Base-by-base conservation (phyloP, 495 filamentous ascomycete species). In the Penicillium lividum region DNA sequence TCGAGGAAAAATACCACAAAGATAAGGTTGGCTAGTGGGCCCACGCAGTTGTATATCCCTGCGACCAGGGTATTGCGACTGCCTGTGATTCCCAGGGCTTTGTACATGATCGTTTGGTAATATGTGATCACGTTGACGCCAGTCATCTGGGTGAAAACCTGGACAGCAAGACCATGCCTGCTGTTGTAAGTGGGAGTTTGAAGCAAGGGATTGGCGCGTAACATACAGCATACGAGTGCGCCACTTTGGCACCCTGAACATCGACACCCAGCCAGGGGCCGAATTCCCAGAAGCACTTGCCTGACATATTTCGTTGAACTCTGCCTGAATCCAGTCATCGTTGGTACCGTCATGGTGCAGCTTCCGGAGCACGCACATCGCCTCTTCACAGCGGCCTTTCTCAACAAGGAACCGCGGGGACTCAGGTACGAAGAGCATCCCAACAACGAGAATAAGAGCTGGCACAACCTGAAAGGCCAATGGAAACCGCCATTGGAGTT, bases 1-100 rank as follows among this genome's bases (percentile, higher is more conserved):
- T 77, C 75, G 33, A 76, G 69, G 18, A 76, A 49, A 57, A 74
- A 77, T n/a, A 74, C 57, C 45, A 79, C 76, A 59, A 79, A 80
- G 57, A 80, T 60, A 2, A 80, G 61, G 60, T 76, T 82, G 45
- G 76, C 68, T 11, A 84, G 45, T 18, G 82, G 82, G 13, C 82
- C 82, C 22, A 85, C 73, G 31, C 82, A 80, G 57, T 86, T 86
- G 69, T 87, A 87, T 46, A 86, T 76, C 7, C 82, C 83, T 6
- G 79, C 77, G 2, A 87, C 79, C 0, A 87, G 78, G 11, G 83
- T 70, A 33, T 72, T 76, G 25, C 75, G 72, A 46, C 70, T 73
- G 3, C 80, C 82, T 0, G 70, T 76, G 25, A 87, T 80, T 5
- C 83, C 83, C 4, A 86, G 72, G 16, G 79, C 70, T n/a, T 79